Percentiles rank a stretch among this genome's conserved stretches.
Evolutionary conservation across 2,329 filamentous ascomycete genomes (phyloP).

Genomic region (Verticillium isaacii): DNA sequence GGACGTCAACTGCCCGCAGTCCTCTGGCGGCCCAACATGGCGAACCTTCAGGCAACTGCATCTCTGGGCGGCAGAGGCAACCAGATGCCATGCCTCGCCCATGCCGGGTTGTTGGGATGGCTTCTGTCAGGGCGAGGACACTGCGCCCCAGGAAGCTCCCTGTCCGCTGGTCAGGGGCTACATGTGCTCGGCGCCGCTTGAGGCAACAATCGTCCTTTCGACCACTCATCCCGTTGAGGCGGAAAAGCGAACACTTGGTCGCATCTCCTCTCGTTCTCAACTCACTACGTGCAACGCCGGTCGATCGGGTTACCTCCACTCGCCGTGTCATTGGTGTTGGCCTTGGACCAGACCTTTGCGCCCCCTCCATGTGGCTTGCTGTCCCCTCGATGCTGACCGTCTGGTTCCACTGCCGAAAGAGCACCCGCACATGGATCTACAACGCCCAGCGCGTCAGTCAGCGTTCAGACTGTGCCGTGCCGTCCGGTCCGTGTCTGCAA

Average conservation of each 20-base stretch:
- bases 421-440: background rate
- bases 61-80: slow-evolving; percentile 5
- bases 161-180: background rate
- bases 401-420: background rate
- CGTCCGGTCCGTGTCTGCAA: background rate
- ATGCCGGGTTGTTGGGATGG: background rate
- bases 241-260: background rate
- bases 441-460: background rate
- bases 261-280: background rate
- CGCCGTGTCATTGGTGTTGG: background rate
- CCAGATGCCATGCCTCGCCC: slow-evolving; percentile 2
- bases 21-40: slow-evolving; percentile 9
- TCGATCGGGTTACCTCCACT: background rate
- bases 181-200: background rate
- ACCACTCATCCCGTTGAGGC: background rate
- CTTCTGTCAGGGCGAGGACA: background rate
- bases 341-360: background rate
- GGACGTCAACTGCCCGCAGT: background rate
- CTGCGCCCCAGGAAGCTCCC: background rate
- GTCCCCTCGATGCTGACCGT: background rate
- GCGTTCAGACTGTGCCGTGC: background rate
- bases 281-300: background rate
- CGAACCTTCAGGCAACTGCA: slow-evolving; percentile 8
- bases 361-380: background rate
- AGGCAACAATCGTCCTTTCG: background rate